Evolutionary conservation across 108 stramenopile genomes (phyloP).

Genomic region (Skeletonema marinoi): DNA sequence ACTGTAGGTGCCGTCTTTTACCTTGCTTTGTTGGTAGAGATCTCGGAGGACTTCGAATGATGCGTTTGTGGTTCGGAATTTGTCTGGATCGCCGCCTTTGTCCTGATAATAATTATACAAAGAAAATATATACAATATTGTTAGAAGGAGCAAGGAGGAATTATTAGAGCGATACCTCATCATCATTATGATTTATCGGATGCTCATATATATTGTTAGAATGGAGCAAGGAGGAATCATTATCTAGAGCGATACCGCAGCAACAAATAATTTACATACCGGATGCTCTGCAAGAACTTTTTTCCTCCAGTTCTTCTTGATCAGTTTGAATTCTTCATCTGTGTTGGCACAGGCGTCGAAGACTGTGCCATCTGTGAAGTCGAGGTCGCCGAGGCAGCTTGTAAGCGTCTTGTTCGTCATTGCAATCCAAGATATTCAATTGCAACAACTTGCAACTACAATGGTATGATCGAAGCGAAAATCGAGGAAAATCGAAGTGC

Average conservation of each 20-base stretch:
- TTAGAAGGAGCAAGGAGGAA: neutral
- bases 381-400: constrained; percentile 9
- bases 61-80: constrained; percentile 43
- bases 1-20: constrained; percentile 31
- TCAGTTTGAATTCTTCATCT: constrained; percentile 43
- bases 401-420: constrained; percentile 19
- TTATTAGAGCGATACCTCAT: neutral
- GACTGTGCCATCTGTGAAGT: constrained; percentile 30
- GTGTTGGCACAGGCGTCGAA: constrained; percentile 33
- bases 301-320: constrained; percentile 35
- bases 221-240: neutral
- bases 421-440: neutral
- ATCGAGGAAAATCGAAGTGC: too few relatives aligned
- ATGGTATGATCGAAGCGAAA: too few relatives aligned
- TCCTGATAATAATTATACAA: constrained; percentile 25
- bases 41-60: constrained; percentile 50
- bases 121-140: neutral
- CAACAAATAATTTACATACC: constrained; percentile 2
- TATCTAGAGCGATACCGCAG: neutral
- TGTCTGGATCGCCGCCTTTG: constrained; percentile 61
- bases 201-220: constrained; percentile 1
- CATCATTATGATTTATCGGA: constrained; percentile 8
- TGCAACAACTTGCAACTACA: too few relatives aligned
- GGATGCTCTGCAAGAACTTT: constrained; percentile 37
- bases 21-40: constrained; percentile 24